Base-by-base conservation (phyloP, 2,329 filamentous ascomycete genomes). In the Cladosporium colombiae region DNA sequence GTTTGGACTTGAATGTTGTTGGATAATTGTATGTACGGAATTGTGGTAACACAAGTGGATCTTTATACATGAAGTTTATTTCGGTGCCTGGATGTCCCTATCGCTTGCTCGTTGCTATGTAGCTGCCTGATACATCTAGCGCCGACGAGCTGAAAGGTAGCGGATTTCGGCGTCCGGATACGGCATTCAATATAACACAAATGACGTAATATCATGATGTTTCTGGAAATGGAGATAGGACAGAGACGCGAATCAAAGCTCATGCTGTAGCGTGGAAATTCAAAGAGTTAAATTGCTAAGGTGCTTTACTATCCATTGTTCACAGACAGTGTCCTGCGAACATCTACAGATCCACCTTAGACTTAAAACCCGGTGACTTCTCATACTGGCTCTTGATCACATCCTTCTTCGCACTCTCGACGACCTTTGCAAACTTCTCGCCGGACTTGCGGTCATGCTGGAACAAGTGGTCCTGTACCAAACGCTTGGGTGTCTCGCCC, bases 381-480 rank as follows among this genome's bases (percentile, higher is more conserved):
- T 67, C 63, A 31, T 69, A 69, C 62, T 55, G 58, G 40, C 64
- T 61, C 67, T 71, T 71, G 61, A 81, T 81, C 3, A 76, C 74
- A 72, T 81, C 80, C 71, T 88, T 89, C 72, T 86, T 81, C 0
- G 87, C 87, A 68, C 84, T 82, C 78, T 88, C 82, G 63, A 91
- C 83, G 65, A 84, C 81, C 21, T 86, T 79, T 78, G 86, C 83
- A 73, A 92, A 91, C 71, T 84, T 84, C 71, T 86, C 81, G 0
- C 85, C 88, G 11, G 82, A 84, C 77, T 88, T 82, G 40, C 82
- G 79, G 71, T 91, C 86, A 21, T 85, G 82, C 25, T 83, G 79
- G 73, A 91, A 91, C 61, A 91, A 71, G 68, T 89, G 88, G 68
- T 91, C 89, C 46, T 84, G 80, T 5, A 71, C 88, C 78, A 89